Percentiles rank a stretch among this genome's conserved stretches.
These are phyloP conservation scores for Dothideomycetes sp. DNA, from an alignment of 2,329 filamentous ascomycete genomes.

Conservation along the genomic window DNA sequence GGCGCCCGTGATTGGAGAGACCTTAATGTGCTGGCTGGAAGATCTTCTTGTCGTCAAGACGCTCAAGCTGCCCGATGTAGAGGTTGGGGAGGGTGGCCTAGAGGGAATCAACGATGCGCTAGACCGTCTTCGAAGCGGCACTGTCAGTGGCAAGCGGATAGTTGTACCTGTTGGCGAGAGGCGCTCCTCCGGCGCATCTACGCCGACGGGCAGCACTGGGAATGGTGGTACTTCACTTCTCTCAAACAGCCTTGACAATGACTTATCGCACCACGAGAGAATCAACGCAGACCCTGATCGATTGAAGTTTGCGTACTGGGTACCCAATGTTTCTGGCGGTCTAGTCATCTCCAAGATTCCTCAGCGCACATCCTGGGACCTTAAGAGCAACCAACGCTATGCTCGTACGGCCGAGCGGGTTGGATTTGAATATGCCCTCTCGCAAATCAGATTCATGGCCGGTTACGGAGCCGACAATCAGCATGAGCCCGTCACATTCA, in stretches of 20 bases:
- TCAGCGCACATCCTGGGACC: slow-evolving; percentile 38
- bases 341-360: slow-evolving; percentile 43
- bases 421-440: slow-evolving; percentile 42
- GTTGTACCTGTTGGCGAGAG: slow-evolving; percentile 43
- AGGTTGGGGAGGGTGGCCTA: slow-evolving; percentile 52
- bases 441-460: slow-evolving; percentile 43
- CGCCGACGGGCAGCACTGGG: no score
- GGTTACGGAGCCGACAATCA: slow-evolving; percentile 33
- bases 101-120: slow-evolving; percentile 57
- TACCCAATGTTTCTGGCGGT: slow-evolving; percentile 43
- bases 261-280: slow-evolving; percentile 23
- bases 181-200: no score
- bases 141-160: slow-evolving; percentile 56
- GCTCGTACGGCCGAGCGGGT: slow-evolving; percentile 37
- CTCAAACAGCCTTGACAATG: slow-evolving; percentile 5
- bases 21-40: slow-evolving; percentile 57
- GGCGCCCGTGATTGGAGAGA: slow-evolving; percentile 50
- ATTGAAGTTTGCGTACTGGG: slow-evolving; percentile 42
- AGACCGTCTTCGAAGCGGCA: slow-evolving; percentile 53
- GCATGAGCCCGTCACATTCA: slow-evolving; percentile 43
- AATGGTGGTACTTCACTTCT: neutral
- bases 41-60: slow-evolving; percentile 38
- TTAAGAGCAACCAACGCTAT: slow-evolving; percentile 38
- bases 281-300: slow-evolving; percentile 33
- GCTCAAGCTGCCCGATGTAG: slow-evolving; percentile 52